Base-by-base conservation (phyloP, 805 yeast species). In the Zygosaccharomyces bisporus region DNA sequence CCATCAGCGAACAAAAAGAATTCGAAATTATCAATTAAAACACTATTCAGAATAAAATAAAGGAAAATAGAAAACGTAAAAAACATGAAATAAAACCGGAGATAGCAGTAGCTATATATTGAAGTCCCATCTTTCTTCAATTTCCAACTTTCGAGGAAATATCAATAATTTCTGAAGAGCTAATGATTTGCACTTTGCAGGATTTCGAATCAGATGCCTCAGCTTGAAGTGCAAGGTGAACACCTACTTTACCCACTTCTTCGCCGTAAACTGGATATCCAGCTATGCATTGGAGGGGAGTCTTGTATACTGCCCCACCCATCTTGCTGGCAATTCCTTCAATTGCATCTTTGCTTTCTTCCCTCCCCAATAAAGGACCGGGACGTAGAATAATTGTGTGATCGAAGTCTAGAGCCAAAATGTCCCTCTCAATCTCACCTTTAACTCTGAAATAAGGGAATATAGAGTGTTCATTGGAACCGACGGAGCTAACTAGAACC, bases 311-410 rank as follows among this genome's bases (percentile, higher is more conserved):
- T 37, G 51, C 44, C 2, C 49, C 37, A 35, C 72, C 72, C 12
- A 77, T 14, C 2, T 52, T 62, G 10, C 59, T 65, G 10, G 59
- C 60, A 1, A 66, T 2, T 10, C 49, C 56, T 44, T 68, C 72
- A 4, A 59, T 59, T 3, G 66, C 52, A 0, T 76, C 78, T 42
- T 71, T 74, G 2, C 63, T 47, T 3, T 36, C 47, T 13, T 67
- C 71, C 55, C 95, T 70, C 4, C 95, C 95, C 4, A 86, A 54
- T 29, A 88, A 67, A 0, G 71, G 61, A 10, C 96, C 96, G 0
- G 96, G 96, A 56, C 86, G 74, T 44, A 89, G 63, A 49, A 89
- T 83, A 41, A 87, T 75, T 1, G 89, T 80, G 43, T 79, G 71
- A n/a, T 80, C 81, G 63, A 87, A 89, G 20, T 71, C 74, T 45